A percentile compares a stretch with the other conserved stretches of the same genome.
Evolutionary conservation across 2,329 filamentous ascomycete species (phyloP).

Genomic region (Metarhizium anisopliae): DNA sequence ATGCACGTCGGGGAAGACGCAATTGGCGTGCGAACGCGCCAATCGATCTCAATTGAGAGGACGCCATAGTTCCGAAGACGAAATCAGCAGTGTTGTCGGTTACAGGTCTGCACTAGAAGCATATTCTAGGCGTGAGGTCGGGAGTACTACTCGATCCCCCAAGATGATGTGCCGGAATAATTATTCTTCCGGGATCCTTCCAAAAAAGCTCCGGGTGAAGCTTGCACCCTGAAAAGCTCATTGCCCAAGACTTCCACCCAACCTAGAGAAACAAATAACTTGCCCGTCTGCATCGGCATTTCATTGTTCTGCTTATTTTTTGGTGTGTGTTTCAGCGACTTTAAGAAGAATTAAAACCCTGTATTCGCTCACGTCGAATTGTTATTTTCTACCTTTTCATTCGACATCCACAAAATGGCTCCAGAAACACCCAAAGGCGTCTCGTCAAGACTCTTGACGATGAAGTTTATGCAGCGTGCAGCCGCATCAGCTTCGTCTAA

Average conservation of each 20-base stretch:
- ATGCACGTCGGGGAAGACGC: slow-evolving; percentile 36
- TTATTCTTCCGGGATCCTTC: slow-evolving; percentile 1
- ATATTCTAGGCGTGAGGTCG: background rate
- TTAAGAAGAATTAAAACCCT: background rate
- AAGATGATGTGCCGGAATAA: slow-evolving; percentile 6
- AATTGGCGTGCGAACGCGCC: slow-evolving; percentile 34
- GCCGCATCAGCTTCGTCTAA: slow-evolving; percentile 48
- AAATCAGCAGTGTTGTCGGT: background rate
- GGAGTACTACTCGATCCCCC: background rate
- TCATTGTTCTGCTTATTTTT: background rate
- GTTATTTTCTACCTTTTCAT: background rate
- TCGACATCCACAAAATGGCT: slow-evolving; percentile 25
- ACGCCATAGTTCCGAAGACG: slow-evolving; percentile 27
- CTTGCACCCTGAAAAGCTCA: background rate
- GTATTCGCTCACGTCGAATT: background rate
- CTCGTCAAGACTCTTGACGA: slow-evolving; percentile 81
- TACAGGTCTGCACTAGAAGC: background rate
- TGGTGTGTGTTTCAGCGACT: background rate
- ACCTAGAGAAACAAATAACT: background rate
- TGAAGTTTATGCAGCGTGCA: slow-evolving; percentile 97
- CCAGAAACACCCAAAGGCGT: slow-evolving; percentile 55
- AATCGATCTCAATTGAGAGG: slow-evolving; percentile 36
- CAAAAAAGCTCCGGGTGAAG: background rate
- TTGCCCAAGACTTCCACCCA: background rate
- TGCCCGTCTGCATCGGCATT: background rate